Conservation (phyloP, 176 grass and related monocot species). For the Thinopyrum elongatum region DNA sequence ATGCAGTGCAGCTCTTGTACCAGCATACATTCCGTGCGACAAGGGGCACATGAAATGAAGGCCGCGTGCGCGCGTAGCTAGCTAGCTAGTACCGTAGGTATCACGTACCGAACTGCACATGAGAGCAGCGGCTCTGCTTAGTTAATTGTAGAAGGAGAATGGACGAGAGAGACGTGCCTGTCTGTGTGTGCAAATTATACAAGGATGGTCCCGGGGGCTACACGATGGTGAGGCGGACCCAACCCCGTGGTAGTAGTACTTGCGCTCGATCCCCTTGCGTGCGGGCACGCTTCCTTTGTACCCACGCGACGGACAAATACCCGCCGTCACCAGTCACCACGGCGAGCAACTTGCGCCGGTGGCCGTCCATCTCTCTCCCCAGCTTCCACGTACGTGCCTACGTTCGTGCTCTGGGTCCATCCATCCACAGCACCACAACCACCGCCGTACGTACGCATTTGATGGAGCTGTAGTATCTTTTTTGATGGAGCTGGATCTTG, state of each 20-base stretch:
- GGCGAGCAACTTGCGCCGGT: too few relatives aligned
- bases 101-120: neutral
- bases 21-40: neutral
- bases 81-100: neutral
- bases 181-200: too few relatives aligned
- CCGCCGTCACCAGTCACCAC: too few relatives aligned
- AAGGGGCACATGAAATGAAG: slow-evolving; percentile 14
- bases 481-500: neutral
- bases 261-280: neutral
- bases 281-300: slow-evolving; percentile 21
- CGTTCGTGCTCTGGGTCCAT: neutral
- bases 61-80: too few relatives aligned
- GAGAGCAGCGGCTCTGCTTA: too few relatives aligned
- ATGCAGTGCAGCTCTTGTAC: too few relatives aligned
- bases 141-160: too few relatives aligned
- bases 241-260: neutral
- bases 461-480: neutral
- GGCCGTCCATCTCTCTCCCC: too few relatives aligned
- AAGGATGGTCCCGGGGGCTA: neutral
- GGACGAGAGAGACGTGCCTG: too few relatives aligned
- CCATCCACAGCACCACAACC: neutral
- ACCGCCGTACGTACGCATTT: neutral
- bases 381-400: neutral
- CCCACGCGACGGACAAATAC: neutral
- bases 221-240: neutral